These are phyloP conservation scores for Epichloe aotearoae DNA, from an alignment of 2,329 filamentous ascomycete species.

Conservation along the genomic window DNA sequence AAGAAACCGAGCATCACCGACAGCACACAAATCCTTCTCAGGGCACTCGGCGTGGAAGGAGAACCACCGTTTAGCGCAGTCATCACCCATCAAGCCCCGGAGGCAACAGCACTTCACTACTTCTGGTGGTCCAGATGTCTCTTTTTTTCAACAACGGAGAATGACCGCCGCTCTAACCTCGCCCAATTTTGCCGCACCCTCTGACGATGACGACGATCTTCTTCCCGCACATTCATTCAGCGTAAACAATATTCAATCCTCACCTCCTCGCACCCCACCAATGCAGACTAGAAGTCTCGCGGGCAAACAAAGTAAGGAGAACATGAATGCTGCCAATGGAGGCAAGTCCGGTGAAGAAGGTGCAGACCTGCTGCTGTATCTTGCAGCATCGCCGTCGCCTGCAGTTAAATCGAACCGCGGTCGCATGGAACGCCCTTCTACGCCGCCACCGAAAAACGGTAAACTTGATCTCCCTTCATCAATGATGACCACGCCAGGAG, in stretches of 20 bases:
- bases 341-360: conserved; percentile 64
- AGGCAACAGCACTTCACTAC: conserved; percentile 64
- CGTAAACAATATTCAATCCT: conserved; percentile 52
- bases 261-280: conserved; percentile 74
- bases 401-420: conserved; percentile 41
- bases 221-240: conserved; percentile 66
- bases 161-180: conserved; percentile 50
- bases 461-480: conserved; percentile 63
- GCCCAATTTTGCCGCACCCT: conserved; percentile 47
- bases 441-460: conserved; percentile 56
- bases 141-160: conserved; percentile 64
- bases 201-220: conserved; percentile 74
- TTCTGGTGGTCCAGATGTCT: conserved; percentile 56
- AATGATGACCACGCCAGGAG: conserved; percentile 78
- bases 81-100: conserved; percentile 70
- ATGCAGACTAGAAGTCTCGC: conserved; percentile 40
- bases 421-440: conserved; percentile 57
- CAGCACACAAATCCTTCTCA: conserved; percentile 43
- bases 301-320: conserved; percentile 35
- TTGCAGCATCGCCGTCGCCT: conserved; percentile 83
- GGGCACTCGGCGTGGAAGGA: conserved; percentile 59
- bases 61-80: conserved; percentile 64
- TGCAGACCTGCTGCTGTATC: conserved; percentile 66
- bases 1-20: conserved; percentile 52
- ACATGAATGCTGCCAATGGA: conserved; percentile 26